These are phyloP conservation scores for Yarrowia sp. DNA, from an alignment of 805 yeast genomes.

Conservation along the genomic window DNA sequence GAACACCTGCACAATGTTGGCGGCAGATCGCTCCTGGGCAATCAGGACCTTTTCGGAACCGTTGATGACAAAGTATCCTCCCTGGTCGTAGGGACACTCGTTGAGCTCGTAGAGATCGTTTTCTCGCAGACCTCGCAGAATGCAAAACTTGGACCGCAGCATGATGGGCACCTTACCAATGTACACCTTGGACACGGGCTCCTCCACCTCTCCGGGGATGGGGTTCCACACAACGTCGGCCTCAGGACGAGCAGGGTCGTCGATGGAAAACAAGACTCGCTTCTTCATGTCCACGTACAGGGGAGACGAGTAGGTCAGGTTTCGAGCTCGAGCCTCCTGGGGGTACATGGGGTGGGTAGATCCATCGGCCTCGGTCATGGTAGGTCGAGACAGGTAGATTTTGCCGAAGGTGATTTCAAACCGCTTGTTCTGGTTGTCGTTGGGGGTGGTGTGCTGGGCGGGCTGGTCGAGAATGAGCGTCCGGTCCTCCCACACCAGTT, in stretches of 20 bases:
- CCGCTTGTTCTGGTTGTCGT: constrained; percentile 87
- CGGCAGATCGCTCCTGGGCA: constrained; percentile 99
- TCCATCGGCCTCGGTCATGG: constrained; percentile 99
- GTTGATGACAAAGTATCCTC: constrained; percentile 97
- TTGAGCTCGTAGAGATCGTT: constrained; percentile 93
- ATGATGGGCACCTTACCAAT: constrained; percentile 98
- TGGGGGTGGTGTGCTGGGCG: constrained; percentile 93
- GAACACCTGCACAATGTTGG: constrained; percentile 97
- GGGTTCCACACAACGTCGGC: constrained; percentile 60
- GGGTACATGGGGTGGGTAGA: constrained; percentile 99
- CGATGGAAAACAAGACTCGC: constrained; percentile 82
- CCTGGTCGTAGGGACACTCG: constrained; percentile 99
- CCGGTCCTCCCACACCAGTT: constrained; percentile 93
- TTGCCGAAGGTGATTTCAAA: constrained; percentile 98
- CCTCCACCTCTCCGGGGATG: constrained; percentile 66
- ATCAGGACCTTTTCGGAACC: constrained; percentile 98
- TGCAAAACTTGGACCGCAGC: constrained; percentile 96
- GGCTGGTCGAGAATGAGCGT: constrained; percentile 95
- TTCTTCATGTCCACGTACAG: constrained; percentile 95
- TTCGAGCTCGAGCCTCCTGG: constrained; percentile 96
- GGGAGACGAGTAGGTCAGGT: constrained; percentile 95
- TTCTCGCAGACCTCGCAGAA: constrained; percentile 86
- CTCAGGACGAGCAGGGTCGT: constrained; percentile 56
- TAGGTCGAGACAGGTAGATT: constrained; percentile 93
- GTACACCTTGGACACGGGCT: constrained; percentile 78